A percentile compares a stretch with the other conserved stretches of the same genome.
Evolutionary conservation across 257 asterid species (phyloP).

Genomic region (Solanum gracilifrons): DNA sequence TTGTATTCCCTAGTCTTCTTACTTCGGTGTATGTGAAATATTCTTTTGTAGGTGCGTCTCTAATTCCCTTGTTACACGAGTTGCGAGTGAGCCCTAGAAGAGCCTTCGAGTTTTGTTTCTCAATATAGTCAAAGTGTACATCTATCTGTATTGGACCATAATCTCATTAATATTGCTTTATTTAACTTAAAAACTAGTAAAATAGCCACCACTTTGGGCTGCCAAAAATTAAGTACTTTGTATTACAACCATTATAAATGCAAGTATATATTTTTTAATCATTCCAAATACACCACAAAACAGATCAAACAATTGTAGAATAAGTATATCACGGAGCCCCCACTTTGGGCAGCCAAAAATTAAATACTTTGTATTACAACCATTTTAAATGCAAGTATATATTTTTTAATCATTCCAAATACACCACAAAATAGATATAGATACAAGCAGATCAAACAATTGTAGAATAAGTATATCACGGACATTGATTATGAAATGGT

Average conservation of each 20-base stretch:
- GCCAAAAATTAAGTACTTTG: not conserved
- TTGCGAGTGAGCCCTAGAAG: not conserved
- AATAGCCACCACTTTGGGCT: not conserved
- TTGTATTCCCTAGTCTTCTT: constrained; percentile 44
- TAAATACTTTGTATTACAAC: too few species aligned
- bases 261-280: too few species aligned
- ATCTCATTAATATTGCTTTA: too few species aligned
- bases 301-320: too few species aligned
- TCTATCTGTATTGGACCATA: not conserved
- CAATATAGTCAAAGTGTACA: not conserved
- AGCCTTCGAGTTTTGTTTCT: not conserved
- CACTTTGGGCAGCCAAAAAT: too few species aligned
- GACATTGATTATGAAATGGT: not conserved
- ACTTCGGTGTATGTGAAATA: constrained; percentile 42
- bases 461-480: too few species aligned
- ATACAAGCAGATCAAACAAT: too few species aligned
- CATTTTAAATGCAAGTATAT: too few species aligned
- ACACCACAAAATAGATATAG: too few species aligned
- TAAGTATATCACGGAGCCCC: too few species aligned
- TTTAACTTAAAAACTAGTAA: not conserved
- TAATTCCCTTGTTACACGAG: not conserved
- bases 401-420: too few species aligned
- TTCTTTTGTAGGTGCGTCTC: not conserved
- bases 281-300: too few species aligned
- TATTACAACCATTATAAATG: not conserved